Evolutionary conservation across 2,329 filamentous ascomycete species (phyloP), one percentile per base, ranked within the genome.

Genomic region (Sporothrix brasiliensis): DNA sequence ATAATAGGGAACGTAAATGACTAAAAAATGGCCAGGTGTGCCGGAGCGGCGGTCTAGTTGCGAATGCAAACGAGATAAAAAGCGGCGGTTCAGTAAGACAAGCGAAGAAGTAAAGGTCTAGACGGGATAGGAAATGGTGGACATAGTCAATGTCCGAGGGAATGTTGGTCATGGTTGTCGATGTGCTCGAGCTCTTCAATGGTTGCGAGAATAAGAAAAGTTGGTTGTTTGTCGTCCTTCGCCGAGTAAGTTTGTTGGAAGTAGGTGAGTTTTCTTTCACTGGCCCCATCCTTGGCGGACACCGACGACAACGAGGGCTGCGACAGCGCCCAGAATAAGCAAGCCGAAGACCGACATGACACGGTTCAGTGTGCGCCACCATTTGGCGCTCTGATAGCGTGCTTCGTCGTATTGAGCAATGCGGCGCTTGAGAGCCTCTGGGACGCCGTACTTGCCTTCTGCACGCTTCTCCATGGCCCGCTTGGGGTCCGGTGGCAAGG

Each of bases 281-380:
- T 63, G 73, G 1, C 75, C 80, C 85, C 85, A 88, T 70, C 80
- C 80, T 72, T 87, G 80, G 67, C 79, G 80, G n/a, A 84, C 79
- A 60, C 86, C 85, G 19, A 88, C 78, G 27, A 88, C 80, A 21
- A 82, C 81, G 63, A 89, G 81, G 13, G 84, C 83, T 44, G 84
- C 77, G 39, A 87, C 78, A 39, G 85, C 86, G 47, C 82, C 85
- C 24, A 88, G 78, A 44, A 88, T 81, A 61, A 88, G 77, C 4
- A 88, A 76, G 3, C 87, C 87, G 30, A 88, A 77, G 60, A 88
- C 74, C 34, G 86, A 83, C 86, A 89, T 88, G 73, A 81, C 81
- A 69, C 86, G 83, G 75, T 89, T 89, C 58, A 88, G 79, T 65
- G 82, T 84, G 70, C 87, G 82, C 87, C 87, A 89, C 87, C 87